A percentile compares a stretch with the other conserved stretches of the same genome.
Conservation (phyloP, 2,329 filamentous ascomycete genomes). For the Cylindrodendrum hubeiense region DNA sequence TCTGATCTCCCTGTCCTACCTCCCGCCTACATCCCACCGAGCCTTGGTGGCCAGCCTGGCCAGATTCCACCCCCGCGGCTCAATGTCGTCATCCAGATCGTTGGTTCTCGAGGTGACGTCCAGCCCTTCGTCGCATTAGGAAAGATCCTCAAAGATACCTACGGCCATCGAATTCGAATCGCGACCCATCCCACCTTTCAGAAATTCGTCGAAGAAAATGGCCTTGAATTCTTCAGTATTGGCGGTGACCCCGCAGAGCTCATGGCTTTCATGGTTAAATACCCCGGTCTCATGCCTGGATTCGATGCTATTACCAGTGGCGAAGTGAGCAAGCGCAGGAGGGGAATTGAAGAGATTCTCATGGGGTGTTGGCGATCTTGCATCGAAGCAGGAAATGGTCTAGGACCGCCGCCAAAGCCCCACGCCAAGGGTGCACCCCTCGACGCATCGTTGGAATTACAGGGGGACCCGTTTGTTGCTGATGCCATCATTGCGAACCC, state of each 20-base stretch:
- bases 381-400: slow-evolving; percentile 81
- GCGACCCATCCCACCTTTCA: slow-evolving; percentile 80
- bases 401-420: slow-evolving; percentile 60
- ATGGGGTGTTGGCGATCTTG: slow-evolving; percentile 89
- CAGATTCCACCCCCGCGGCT: slow-evolving; percentile 69
- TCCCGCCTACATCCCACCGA: slow-evolving; percentile 79
- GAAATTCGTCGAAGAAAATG: slow-evolving; percentile 76
- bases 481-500: slow-evolving; percentile 86
- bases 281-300: slow-evolving; percentile 86
- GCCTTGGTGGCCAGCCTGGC: slow-evolving; percentile 72
- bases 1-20: slow-evolving; percentile 61
- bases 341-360: slow-evolving; percentile 83
- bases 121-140: slow-evolving; percentile 82
- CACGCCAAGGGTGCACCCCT: slow-evolving; percentile 62
- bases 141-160: slow-evolving; percentile 71
- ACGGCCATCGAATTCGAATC: slow-evolving; percentile 79
- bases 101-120: slow-evolving; percentile 80
- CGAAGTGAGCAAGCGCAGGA: slow-evolving; percentile 80
- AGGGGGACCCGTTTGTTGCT: slow-evolving; percentile 79
- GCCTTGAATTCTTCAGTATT: slow-evolving; percentile 81
- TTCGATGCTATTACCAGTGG: slow-evolving; percentile 82
- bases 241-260: slow-evolving; percentile 81
- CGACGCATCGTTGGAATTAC: slow-evolving; percentile 48
- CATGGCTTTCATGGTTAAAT: slow-evolving; percentile 94
- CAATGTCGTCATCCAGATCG: slow-evolving; percentile 81